Conservation (phyloP, 805 yeast genomes). For the Nakazawaea sp. region DNA sequence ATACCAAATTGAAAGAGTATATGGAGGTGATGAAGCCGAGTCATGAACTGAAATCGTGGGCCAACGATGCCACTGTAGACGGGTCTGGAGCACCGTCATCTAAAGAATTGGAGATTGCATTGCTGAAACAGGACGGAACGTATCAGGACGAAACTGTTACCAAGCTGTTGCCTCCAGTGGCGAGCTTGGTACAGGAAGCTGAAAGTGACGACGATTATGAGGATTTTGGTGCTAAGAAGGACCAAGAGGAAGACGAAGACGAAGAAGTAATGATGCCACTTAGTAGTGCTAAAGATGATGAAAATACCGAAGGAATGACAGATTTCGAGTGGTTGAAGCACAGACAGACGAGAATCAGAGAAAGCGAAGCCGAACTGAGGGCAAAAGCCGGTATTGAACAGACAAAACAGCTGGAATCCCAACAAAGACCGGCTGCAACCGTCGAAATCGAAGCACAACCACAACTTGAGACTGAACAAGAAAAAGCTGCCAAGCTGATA, state of each 20-base stretch:
- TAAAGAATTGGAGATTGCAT: constrained; percentile 35
- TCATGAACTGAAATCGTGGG: constrained; percentile 67
- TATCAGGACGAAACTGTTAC: background rate
- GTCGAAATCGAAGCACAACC: constrained; percentile 13
- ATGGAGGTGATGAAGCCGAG: constrained; percentile 79
- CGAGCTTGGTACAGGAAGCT: constrained; percentile 26
- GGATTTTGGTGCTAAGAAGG: constrained; percentile 29
- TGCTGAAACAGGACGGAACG: constrained; percentile 19
- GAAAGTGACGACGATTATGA: constrained; percentile 50
- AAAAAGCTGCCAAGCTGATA: constrained; percentile 43
- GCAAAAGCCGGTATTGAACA: constrained; percentile 12
- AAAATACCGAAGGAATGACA: constrained; percentile 37
- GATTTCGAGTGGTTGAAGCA: constrained; percentile 86
- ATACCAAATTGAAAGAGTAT: constrained; percentile 71
- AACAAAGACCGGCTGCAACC: constrained; percentile 5
- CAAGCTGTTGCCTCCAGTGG: constrained; percentile 8
- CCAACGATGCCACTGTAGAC: constrained; percentile 48
- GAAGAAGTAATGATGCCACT: constrained; percentile 41
- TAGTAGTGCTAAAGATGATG: constrained; percentile 8
- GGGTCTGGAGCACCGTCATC: constrained; percentile 39
- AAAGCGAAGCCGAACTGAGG: constrained; percentile 23
- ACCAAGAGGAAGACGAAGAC: constrained; percentile 31
- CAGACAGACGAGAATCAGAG: constrained; percentile 66
- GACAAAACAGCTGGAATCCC: constrained; percentile 1
- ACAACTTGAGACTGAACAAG: constrained; percentile 33